Percentiles rank a stretch among this genome's conserved stretches.
phyloP scores from a whole-genome alignment of 192 early-diverging fungal species.

The Coemansia sp. region DNA sequence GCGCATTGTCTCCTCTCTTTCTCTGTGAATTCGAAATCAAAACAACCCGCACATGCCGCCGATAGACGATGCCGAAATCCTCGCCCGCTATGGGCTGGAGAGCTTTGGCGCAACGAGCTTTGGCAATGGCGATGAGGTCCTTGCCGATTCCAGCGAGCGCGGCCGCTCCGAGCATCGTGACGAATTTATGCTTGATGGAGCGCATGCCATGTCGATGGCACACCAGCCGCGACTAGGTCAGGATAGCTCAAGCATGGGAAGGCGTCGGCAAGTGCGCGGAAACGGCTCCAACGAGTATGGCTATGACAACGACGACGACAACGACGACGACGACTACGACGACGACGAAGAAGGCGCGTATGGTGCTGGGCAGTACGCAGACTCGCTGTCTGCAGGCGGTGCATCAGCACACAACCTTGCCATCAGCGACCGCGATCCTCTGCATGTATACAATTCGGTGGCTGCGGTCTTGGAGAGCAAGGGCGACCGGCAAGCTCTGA shows the following conservation, averaged over 20 bases:
- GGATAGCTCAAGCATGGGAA: slow-evolving; percentile 1
- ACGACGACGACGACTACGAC: slow-evolving; percentile 8
- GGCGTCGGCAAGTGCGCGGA: slow-evolving; percentile 8
- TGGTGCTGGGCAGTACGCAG: slow-evolving; percentile 4
- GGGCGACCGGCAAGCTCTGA: slow-evolving; percentile 21
- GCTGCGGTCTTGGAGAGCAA: slow-evolving; percentile 37
- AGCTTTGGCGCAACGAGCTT: slow-evolving; percentile 34
- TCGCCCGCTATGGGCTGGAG: slow-evolving; percentile 46
- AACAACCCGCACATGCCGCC: slow-evolving; percentile 19
- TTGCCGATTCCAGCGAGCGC: slow-evolving; percentile 5
- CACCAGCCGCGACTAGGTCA: slow-evolving; percentile 14
- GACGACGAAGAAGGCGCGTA: slow-evolving; percentile 22
- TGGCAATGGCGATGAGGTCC: slow-evolving; percentile 14
- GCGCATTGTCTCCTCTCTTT: too few relatives aligned
- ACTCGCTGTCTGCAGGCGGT: slow-evolving; percentile 11
- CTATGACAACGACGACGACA: slow-evolving; percentile 13
- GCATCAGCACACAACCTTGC: slow-evolving; percentile 15
- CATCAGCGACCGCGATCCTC: slow-evolving; percentile 51
- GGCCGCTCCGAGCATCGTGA: slow-evolving; percentile 11
- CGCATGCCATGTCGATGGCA: slow-evolving; percentile 16
- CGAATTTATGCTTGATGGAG: slow-evolving; percentile 13
- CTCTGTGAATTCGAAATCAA: too few relatives aligned
- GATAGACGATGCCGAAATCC: slow-evolving; percentile 50
- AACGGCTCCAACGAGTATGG: slow-evolving; percentile 7
- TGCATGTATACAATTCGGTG: slow-evolving; percentile 44